A percentile compares a stretch with the other conserved stretches of the same genome.
phyloP scores from a whole-genome alignment of 805 yeast species.

The Lipomyces oligophaga region DNA sequence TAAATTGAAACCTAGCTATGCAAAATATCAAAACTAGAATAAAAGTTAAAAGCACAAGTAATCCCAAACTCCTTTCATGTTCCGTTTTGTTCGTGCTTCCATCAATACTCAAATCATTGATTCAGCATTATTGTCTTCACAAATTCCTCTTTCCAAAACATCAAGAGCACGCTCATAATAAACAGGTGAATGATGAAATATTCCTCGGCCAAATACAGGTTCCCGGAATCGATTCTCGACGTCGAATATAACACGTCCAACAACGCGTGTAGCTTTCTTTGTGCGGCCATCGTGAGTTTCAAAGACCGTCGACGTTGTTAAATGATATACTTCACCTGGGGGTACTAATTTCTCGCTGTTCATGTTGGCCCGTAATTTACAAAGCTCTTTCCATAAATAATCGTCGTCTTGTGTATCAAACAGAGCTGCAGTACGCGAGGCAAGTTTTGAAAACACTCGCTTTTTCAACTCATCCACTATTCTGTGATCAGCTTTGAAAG shows the following conservation, averaged over 20 bases:
- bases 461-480: slow-evolving; percentile 32
- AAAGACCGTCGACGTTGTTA: slow-evolving; percentile 34
- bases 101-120: too few species aligned
- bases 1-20: not conserved
- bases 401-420: slow-evolving; percentile 31
- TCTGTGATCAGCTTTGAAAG: slow-evolving; percentile 31
- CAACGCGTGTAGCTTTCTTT: slow-evolving; percentile 32
- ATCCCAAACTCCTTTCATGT: not conserved
- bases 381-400: slow-evolving; percentile 33
- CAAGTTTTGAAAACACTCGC: slow-evolving; percentile 32
- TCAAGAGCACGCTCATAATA: slow-evolving; percentile 37
- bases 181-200: slow-evolving; percentile 38
- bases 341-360: slow-evolving; percentile 37
- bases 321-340: slow-evolving; percentile 38
- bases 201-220: slow-evolving; percentile 37
- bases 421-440: slow-evolving; percentile 30
- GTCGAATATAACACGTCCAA: slow-evolving; percentile 34
- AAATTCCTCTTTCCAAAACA: slow-evolving; percentile 34
- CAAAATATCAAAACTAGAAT: slow-evolving; percentile 1
- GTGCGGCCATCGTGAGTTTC: slow-evolving; percentile 33
- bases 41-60: slow-evolving; percentile 1
- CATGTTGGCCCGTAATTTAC: slow-evolving; percentile 35
- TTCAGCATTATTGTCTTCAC: slow-evolving; percentile 16
- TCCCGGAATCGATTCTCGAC: slow-evolving; percentile 37
- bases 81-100: too few species aligned